phyloP scores from a whole-genome alignment of 805 yeast genomes.

The Metschnikowia aberdeeniae region DNA sequence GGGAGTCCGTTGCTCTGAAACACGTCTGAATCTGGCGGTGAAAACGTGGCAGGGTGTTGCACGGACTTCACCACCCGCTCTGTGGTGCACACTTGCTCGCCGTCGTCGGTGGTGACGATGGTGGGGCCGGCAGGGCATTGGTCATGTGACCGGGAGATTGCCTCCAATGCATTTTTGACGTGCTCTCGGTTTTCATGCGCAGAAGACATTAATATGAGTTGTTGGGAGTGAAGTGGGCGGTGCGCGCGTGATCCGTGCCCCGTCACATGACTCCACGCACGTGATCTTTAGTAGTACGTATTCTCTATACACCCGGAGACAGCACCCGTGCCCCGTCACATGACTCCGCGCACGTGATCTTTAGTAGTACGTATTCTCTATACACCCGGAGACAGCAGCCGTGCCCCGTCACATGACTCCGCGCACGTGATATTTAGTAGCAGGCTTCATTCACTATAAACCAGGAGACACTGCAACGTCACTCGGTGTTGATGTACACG shows the following conservation, averaged over 20 bases:
- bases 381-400: not conserved
- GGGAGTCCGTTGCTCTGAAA: constrained; percentile 66
- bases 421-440: not conserved
- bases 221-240: not conserved
- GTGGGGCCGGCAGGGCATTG: constrained; percentile 22
- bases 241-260: not conserved
- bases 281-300: not conserved
- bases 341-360: not conserved
- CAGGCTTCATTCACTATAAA: not conserved
- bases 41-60: constrained; percentile 58
- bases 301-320: too few relatives aligned
- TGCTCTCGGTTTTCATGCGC: constrained; percentile 28
- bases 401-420: not conserved
- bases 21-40: constrained; percentile 66
- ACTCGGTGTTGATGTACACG: constrained; percentile 46
- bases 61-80: constrained; percentile 57
- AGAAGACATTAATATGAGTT: constrained; percentile 5
- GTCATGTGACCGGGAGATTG: constrained; percentile 29
- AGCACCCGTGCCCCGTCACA: not conserved
- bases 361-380: too few relatives aligned
- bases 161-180: constrained; percentile 62
- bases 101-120: constrained; percentile 53
- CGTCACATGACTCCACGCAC: not conserved
- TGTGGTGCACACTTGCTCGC: constrained; percentile 49
- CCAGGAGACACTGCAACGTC: constrained; percentile 3